Base-by-base conservation (phyloP, 2,329 filamentous ascomycete genomes). In the Colletotrichum aenigma region DNA sequence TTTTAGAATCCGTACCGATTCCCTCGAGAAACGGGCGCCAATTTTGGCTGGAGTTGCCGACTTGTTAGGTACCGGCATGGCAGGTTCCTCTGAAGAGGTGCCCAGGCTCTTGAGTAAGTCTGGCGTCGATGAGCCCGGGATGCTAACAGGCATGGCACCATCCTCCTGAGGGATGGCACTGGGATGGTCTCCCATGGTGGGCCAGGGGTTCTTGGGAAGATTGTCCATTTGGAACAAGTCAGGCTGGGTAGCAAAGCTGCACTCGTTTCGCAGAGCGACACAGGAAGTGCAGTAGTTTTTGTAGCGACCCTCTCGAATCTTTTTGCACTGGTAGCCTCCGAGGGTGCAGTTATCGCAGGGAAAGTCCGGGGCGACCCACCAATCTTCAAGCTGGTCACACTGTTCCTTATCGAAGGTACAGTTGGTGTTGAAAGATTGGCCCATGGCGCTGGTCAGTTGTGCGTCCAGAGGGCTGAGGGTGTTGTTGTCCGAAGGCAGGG, bases 1-100 rank as follows among this genome's bases (percentile, higher is more conserved):
- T 85, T 96, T 96, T 66, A 98, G 86, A 55, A 95, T 91, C 79
- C 94, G 94, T 77, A 97, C 91, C 1, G 95, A 95, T 79, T 96
- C 93, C 77, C 94, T 89, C 6, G 95, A 95, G 84, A 98, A 96
- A 16, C 95, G 91, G 66, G 93, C 91, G 69, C 92, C 94, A 76
- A 91, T 91, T 82, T 95, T 96, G 65, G 93, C 88, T 69, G 79
- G 84, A 58, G 81, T 78, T 3, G 78, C 79, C 6, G 80, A 80
- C 52, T 83, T 83, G 28, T 78, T 78, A 43, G 79, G 66, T 70
- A 79, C 61, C 69, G 70, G 13, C 7, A 79, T 61, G n/a, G 71
- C 76, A 66, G 79, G 75, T 24, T 79, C 80, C 4, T 78, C 79
- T 13, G 79, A 73, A 12, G 78, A 56, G 1, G 74, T 75, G 34